Base-by-base conservation (phyloP, 78 protist species). In the Emiliania huxleyi region DNA sequence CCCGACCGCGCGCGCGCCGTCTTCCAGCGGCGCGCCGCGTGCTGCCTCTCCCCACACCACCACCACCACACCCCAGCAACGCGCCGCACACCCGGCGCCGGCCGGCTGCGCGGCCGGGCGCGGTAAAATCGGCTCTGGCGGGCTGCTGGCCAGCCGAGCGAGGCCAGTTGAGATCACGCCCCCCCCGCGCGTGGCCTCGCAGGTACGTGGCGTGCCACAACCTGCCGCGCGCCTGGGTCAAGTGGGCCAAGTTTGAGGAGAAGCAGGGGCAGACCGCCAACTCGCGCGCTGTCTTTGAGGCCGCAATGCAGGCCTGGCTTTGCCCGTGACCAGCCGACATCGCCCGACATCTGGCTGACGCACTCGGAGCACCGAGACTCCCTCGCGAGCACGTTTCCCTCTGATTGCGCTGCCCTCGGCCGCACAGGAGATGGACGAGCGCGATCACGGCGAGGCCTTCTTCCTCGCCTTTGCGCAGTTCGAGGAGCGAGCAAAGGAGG, bases 381-480 rank as follows among this genome's bases (percentile, higher is more conserved):
- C n/a, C n/a, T n/a, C n/a, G n/a, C n/a, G n/a, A n/a, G n/a, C n/a
- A n/a, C n/a, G n/a, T n/a, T n/a, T n/a, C n/a, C n/a, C n/a, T n/a
- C n/a, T n/a, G n/a, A n/a, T n/a, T n/a, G n/a, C n/a, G n/a, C n/a
- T n/a, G n/a, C n/a, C n/a, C n/a, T n/a, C n/a, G n/a, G n/a, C n/a
- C n/a, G n/a, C n/a, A n/a, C n/a, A n/a, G 49, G 44, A 48, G 38
- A 33, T 94, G 69, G 92, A 46, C 46, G 95, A 94, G n/a, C 22
- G 45, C 49, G n/a, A 29, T 55, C 25, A 3, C 43, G 91, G 84
- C 33, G 98, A 96, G 92, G 44, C 94, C 52, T 69, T 98, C 8
- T 97, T 94, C 87, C 44, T 96, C 26, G 95, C 98, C 49, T 99
- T 98, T 94, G 99, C 99, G 12, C 83, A 96, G 90, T 98, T 98